Evolutionary conservation across 2,329 filamentous ascomycete species (phyloP), one percentile per base, ranked within the genome.

Genomic region (Penicillium sp.): DNA sequence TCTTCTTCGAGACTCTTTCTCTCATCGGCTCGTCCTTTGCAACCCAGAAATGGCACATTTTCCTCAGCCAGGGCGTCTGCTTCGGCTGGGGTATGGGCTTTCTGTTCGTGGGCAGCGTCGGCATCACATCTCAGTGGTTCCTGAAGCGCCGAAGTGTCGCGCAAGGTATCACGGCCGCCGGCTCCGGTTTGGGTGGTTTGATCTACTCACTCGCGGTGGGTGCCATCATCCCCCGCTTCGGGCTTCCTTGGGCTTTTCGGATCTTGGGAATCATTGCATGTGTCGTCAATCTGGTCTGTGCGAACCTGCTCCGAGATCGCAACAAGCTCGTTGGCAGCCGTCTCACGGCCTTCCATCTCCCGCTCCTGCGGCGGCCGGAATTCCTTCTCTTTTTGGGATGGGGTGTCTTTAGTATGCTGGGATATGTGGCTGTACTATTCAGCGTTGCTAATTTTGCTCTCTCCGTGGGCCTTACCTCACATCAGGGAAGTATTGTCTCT

Each of bases 11-110:
- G 57, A 79, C 79, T 0, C 62, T 76, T 1, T 79, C 78, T 20
- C 73, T 85, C 25, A 80, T 85, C 43, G 78, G 76, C 4, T 80
- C 82, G 2, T 80, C 76, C 14, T 85, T 85, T 55, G 78, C 81
- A 11, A 75, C 60, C 0, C 59, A 77, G 25, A 81, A 81, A 57
- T 85, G 82, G 81, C 82, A 85, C 24, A 72, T 86, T 8, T 83
- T 84, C 55, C 74, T 85, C 1, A 76, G 74, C 36, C 83, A 86
- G 57, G 83, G 83, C 2, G 69, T 85, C 9, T 84, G 81, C 58
- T 85, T 85, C 60, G 83, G 83, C 14, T 77, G 78, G 63, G 83
- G 83, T 0, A 83, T 85, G 78, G 83, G 83, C 0, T 84, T 85
- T 54, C 69, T 84, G 1, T 85, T 84, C 59, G 81, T 83, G 3